Evolutionary conservation across 2,329 filamentous ascomycete genomes (phyloP).

Genomic region (Penicillium brasilianum): DNA sequence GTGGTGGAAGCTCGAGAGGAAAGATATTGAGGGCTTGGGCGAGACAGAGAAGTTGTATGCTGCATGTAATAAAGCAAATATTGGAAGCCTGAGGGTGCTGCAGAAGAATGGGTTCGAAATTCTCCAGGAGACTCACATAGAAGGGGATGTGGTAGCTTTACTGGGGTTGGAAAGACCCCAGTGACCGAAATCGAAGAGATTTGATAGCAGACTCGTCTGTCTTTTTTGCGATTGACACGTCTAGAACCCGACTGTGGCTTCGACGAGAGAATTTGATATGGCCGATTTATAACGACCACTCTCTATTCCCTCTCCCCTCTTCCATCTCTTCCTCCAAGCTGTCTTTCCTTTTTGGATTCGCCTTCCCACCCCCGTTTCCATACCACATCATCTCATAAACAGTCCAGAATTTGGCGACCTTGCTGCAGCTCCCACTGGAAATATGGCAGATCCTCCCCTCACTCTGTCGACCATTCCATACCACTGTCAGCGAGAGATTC

Average conservation of each 20-base stretch:
- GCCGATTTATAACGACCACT: background rate
- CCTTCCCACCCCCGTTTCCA: background rate
- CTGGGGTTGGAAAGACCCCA: slow-evolving; percentile 18
- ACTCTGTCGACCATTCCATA: background rate
- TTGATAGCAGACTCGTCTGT: background rate
- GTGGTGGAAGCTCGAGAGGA: slow-evolving; percentile 32
- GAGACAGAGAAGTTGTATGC: slow-evolving; percentile 26
- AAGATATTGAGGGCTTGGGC: background rate
- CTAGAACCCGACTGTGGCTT: background rate
- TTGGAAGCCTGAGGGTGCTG: slow-evolving; percentile 29
- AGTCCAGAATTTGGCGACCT: background rate
- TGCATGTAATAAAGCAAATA: slow-evolving; percentile 25
- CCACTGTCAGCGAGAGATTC: background rate
- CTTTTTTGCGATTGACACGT: background rate
- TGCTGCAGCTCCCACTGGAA: background rate
- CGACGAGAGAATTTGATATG: no score
- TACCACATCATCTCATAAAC: background rate
- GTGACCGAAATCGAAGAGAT: background rate
- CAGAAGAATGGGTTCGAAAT: slow-evolving; percentile 25
- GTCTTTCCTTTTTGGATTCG: background rate
- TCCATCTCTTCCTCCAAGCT: background rate
- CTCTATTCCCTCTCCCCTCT: background rate
- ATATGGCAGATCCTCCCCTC: background rate
- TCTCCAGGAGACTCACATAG: slow-evolving; percentile 18
- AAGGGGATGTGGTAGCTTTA: slow-evolving; percentile 25